These are phyloP conservation scores for Dictyophora rubrovolvata DNA, from an alignment of 768 basidiomycete species.

Conservation along the genomic window DNA sequence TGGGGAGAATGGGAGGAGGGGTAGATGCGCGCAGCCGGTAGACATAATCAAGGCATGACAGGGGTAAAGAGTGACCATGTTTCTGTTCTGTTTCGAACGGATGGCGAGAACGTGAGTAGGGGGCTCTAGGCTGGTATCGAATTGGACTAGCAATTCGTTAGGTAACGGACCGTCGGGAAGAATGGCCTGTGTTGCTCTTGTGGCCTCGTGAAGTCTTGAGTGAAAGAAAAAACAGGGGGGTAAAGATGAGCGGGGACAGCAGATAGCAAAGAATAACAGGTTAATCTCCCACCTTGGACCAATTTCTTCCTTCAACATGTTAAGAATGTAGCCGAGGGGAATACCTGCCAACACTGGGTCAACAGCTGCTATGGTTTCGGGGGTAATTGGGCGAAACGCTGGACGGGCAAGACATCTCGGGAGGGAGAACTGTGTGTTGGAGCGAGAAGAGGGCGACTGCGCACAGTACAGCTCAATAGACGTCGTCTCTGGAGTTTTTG, in stretches of 20 bases:
- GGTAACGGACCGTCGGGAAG: conserved; percentile 26
- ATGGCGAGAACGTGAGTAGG: conserved; percentile 41
- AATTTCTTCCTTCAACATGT: conserved; percentile 32
- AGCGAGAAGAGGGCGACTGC: neutral
- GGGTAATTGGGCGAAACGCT: conserved; percentile 43
- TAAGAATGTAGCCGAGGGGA: conserved; percentile 56
- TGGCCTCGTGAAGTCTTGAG: neutral
- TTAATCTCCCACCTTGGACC: conserved; percentile 31
- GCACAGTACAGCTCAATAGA: neutral
- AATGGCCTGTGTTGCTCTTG: neutral
- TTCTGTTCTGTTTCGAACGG: conserved; percentile 34
- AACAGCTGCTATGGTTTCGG: conserved; percentile 43
- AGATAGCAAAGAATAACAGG: neutral
- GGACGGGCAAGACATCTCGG: conserved; percentile 65
- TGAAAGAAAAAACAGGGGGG: neutral
- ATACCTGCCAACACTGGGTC: conserved; percentile 39
- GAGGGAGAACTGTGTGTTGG: conserved; percentile 21
- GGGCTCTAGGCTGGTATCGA: conserved; percentile 20
- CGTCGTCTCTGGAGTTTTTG: neutral
- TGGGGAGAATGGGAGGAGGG: conserved; percentile 21
- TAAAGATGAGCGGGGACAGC: neutral
- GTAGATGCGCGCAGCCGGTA: conserved; percentile 55
- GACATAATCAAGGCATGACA: conserved; percentile 63
- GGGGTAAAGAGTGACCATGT: conserved; percentile 42
- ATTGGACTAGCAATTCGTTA: conserved; percentile 30